Evolutionary conservation across 306 rosid species (phyloP), one percentile per base, ranked within the genome.

Genomic region (Hippophae gyantsensis): DNA sequence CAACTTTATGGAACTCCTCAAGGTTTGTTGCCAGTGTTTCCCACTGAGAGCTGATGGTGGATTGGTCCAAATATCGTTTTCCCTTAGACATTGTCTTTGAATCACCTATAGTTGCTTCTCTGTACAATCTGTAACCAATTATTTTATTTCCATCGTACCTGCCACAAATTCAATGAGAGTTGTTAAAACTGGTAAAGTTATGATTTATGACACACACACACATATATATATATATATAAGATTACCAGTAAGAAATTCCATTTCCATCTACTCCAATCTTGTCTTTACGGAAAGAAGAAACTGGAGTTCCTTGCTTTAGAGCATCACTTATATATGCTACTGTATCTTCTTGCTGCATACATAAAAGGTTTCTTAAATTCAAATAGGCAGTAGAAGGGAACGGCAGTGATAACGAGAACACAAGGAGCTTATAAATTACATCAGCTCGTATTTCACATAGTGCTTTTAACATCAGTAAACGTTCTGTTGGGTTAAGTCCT

Each of bases 391-490:
- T 9, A 62, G 43, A 63, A 68, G 38, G 43, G 62, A 46, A 12
- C 63, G 43, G 40, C 60, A 49, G 42, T 45, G 47, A 50, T 56
- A 57, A 51, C 57, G 38, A 6, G 74, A 40, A 25, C 12, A 60
- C 58, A 52, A 48, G 50, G 61, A 72, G 25, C 64, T 32, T 57
- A 68, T 10, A 60, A 50, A 63, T 12, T 85, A 87, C 96, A 43
- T 83, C 84, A 58, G 85, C 92, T 78, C 98, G 78, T 75, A 87
- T 68, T 85, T 87, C 96, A 76, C 98, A 92, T 32, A 87, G 92
- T 4, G 95, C 96, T 74, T 87, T 92, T 40, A 92, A 73, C 43
- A 87, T 71, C 57, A 78, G 61, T 58, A 92, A 71, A 62, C 93
- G 96, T 62, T 78, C 78, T 25, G 53, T 67, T 6, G 98, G 87